These are phyloP conservation scores for Cucurbita pepo DNA, from an alignment of 306 rosid species.

Conservation along the genomic window DNA sequence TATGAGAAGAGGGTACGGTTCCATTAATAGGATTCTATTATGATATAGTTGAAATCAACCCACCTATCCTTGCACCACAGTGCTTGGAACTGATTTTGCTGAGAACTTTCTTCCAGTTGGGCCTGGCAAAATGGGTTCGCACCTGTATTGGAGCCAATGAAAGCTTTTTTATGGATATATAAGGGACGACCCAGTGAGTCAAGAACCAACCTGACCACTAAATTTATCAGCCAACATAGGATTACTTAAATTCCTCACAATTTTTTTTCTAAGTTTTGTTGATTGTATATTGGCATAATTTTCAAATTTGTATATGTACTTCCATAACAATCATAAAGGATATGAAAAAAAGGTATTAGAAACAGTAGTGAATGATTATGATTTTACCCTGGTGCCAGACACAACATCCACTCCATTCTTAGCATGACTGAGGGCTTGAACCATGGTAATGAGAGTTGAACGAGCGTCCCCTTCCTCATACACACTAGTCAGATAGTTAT, in stretches of 20 bases:
- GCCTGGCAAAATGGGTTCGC: constrained; percentile 97
- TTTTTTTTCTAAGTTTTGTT: not conserved
- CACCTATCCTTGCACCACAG: constrained; percentile 72
- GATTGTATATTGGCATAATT: not conserved
- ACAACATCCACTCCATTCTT: constrained; percentile 97
- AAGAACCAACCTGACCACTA: not conserved
- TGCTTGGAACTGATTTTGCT: constrained; percentile 82
- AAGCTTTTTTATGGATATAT: not conserved
- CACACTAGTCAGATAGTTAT: constrained; percentile 95
- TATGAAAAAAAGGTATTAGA: not conserved
- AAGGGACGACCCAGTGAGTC: not conserved
- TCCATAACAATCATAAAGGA: not conserved
- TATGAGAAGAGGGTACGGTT: not conserved
- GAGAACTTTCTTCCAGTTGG: constrained; percentile 98
- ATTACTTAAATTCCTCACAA: not conserved
- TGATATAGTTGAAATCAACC: constrained; percentile 4
- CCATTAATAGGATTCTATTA: not conserved
- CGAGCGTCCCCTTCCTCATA: constrained; percentile 99
- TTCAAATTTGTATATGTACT: not conserved
- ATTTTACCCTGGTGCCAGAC: constrained; percentile 84
- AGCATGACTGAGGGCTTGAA: constrained; percentile 99
- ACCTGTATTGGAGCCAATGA: constrained; percentile 31
- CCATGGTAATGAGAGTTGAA: constrained; percentile 98
- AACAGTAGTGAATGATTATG: not conserved
- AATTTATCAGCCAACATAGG: not conserved